Evolutionary conservation across 371 early-diverging fungal species (phyloP), one percentile per base, ranked within the genome.

Genomic region (Zychaea mexicana): DNA sequence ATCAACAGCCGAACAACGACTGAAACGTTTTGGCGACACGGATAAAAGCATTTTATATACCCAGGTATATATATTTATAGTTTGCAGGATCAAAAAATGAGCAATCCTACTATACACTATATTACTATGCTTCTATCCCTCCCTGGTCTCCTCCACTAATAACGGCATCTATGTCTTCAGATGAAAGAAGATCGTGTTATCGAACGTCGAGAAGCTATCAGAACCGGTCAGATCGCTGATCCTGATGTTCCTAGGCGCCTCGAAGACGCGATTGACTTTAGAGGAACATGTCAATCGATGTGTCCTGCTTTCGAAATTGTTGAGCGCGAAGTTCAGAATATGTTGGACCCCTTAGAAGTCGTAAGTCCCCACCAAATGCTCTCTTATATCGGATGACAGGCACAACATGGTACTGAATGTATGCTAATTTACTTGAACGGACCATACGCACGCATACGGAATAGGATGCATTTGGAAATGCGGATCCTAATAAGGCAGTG

Each of bases 291-390:
- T 62, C 66, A 68, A 69, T 88, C 87, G 9, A 96, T 94, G 94
- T 96, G 97, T 68, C 95, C 97, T 0, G 91, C 88, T 61, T 96
- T 87, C 68, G 97, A 97, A 73, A 81, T 90, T n/a, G 82, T 92
- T 31, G 94, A 96, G 66, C 83, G 97, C 32, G 94, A 94, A 62
- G 85, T 83, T 53, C 90, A 92, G 52, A 87, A 89, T 57, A 81
- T 77, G 38, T 60, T 95, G 49, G 89, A 90, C 60, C 60, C 71
- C n/a, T 85, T 93, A 53, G 96, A 96, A 75, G 83, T 82, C 77
- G 88, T 87, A 62, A 45, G 62, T 31, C n/a, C n/a, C n/a, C n/a
- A n/a, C n/a, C n/a, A n/a, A n/a, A n/a, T n/a, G n/a, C n/a, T n/a
- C n/a, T n/a, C n/a, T n/a, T n/a, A n/a, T n/a, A n/a, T n/a, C n/a